Conservation (phyloP, 1,139 yeast genomes). For the Keqinozyma sinolaborantium region DNA sequence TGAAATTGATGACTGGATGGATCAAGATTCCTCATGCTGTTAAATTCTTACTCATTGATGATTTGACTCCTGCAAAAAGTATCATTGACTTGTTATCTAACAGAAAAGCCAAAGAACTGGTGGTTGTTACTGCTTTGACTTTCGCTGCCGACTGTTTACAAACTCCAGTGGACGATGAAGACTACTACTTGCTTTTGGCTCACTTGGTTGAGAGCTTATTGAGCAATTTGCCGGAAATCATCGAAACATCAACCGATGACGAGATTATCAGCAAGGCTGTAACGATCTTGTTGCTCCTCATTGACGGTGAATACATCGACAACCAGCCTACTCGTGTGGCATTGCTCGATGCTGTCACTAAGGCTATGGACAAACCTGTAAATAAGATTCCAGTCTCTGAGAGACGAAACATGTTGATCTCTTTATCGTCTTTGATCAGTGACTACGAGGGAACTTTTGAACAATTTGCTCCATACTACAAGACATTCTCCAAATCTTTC, state of each 20-base stretch:
- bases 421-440: conserved; percentile 52
- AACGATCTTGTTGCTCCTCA: conserved; percentile 49
- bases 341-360: conserved; percentile 56
- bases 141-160: conserved; percentile 47
- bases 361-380: conserved; percentile 61
- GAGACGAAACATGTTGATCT: conserved; percentile 56
- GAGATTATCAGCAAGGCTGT: conserved; percentile 54
- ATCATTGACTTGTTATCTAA: conserved; percentile 53
- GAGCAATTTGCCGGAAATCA: conserved; percentile 45
- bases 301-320: conserved; percentile 58
- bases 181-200: conserved; percentile 47
- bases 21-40: conserved; percentile 48
- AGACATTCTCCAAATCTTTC: conserved; percentile 57
- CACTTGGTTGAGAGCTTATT: conserved; percentile 56
- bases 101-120: conserved; percentile 63
- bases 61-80: conserved; percentile 52
- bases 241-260: conserved; percentile 39
- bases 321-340: conserved; percentile 53
- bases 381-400: conserved; percentile 52
- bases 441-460: conserved; percentile 52
- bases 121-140: conserved; percentile 52
- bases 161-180: conserved; percentile 39
- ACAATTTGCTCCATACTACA: conserved; percentile 53
- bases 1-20: conserved; percentile 67
- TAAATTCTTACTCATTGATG: conserved; percentile 54